Conservation (phyloP, 2,329 filamentous ascomycete genomes). For the Aspergillus cejpii region DNA sequence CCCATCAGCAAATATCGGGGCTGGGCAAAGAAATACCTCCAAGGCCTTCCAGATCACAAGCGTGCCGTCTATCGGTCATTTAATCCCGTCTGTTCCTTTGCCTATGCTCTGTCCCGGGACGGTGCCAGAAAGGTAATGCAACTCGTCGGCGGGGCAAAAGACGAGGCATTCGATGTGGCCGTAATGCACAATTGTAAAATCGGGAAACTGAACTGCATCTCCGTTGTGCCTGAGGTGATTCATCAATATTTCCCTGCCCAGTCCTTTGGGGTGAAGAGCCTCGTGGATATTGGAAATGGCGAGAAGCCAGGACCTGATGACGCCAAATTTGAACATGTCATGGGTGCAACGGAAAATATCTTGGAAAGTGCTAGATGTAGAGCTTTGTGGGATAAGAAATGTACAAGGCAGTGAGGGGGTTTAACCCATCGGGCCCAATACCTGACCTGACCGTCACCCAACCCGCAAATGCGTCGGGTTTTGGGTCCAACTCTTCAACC, state of each 20-base stretch:
- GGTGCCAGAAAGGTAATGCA: constrained; percentile 32
- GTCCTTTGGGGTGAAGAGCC: constrained; percentile 19
- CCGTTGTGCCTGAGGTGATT: constrained; percentile 35
- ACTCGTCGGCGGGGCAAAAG: constrained; percentile 22
- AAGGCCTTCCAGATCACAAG: too few relatives aligned
- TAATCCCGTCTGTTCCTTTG: constrained; percentile 30
- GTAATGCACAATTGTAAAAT: constrained; percentile 28
- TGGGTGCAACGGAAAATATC: constrained; percentile 33
- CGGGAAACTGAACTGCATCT: constrained; percentile 30
- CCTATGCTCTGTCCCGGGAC: constrained; percentile 38
- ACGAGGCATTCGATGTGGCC: constrained; percentile 34
- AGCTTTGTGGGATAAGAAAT: constrained; percentile 27
- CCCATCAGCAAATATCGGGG: constrained; percentile 11
- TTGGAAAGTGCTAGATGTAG: constrained; percentile 32
- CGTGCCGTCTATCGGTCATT: too few relatives aligned
- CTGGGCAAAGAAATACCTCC: too few relatives aligned
- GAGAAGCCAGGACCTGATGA: constrained; percentile 14
- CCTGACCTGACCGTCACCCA: too few relatives aligned
- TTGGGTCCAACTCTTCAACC: too few relatives aligned
- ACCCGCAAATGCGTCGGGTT: too few relatives aligned
- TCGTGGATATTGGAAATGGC: constrained; percentile 20
- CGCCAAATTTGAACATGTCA: constrained; percentile 22
- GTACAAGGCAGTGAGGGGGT: too few relatives aligned
- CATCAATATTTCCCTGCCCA: constrained; percentile 31
- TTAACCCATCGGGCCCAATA: too few relatives aligned